A percentile compares a stretch with the other conserved stretches of the same genome.
phyloP scores from a whole-genome alignment of 2,329 filamentous ascomycete species.

The Clonostachys rosea region DNA sequence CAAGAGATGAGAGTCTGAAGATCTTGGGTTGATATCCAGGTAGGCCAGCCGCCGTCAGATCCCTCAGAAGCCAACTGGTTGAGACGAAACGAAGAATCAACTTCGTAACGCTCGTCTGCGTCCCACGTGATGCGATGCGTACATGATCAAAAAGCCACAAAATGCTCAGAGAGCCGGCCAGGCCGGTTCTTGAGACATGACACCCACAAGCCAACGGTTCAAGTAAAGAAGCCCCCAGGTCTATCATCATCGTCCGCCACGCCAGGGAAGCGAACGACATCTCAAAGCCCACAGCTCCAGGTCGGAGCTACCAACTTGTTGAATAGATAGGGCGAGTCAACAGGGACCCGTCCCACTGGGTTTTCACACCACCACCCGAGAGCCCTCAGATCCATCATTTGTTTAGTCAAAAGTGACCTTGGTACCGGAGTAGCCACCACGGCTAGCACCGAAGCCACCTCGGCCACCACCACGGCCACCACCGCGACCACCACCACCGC shows the following conservation, averaged over 20 bases:
- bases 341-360: constrained; percentile 38
- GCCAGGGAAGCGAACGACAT: constrained; percentile 31
- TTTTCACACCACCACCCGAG: no score
- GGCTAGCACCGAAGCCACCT: constrained; percentile 46
- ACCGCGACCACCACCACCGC: constrained; percentile 40
- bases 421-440: constrained; percentile 56
- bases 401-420: constrained; percentile 66
- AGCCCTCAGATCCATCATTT: constrained; percentile 37
- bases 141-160: constrained; percentile 23
- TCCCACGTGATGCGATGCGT: no score
- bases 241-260: constrained; percentile 36
- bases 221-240: constrained; percentile 47
- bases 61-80: constrained; percentile 7
- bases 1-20: no score
- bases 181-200: no score
- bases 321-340: constrained; percentile 22
- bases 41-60: constrained; percentile 2
- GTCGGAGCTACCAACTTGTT: constrained; percentile 14
- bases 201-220: constrained; percentile 31
- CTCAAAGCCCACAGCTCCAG: constrained; percentile 47
- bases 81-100: not conserved
- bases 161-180: not conserved
- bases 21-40: no score
- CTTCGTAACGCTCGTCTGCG: not conserved
- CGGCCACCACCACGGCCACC: constrained; percentile 44